A percentile compares a stretch with the other conserved stretches of the same genome.
Evolutionary conservation across 306 rosid species (phyloP).

Genomic region (Malus sylvestris): DNA sequence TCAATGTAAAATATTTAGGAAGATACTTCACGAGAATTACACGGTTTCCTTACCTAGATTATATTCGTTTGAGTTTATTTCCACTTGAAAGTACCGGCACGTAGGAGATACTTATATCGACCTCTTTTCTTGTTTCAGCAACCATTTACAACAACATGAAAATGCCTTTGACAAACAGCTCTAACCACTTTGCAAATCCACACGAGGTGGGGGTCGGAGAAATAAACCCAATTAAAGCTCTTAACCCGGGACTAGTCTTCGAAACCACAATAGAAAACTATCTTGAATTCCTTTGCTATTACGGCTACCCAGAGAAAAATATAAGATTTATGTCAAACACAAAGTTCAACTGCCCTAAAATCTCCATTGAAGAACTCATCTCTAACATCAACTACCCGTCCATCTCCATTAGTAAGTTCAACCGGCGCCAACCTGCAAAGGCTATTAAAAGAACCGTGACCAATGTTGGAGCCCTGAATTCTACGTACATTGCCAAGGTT

Average conservation of each 20-base stretch:
- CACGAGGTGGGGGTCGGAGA: constrained; percentile 90
- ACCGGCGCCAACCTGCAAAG: constrained; percentile 27
- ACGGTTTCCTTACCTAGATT: neutral
- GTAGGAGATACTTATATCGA: neutral
- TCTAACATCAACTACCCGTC: constrained; percentile 84
- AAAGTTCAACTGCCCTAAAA: constrained; percentile 62
- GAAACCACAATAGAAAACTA: constrained; percentile 48
- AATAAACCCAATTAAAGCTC: constrained; percentile 68
- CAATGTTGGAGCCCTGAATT: constrained; percentile 60
- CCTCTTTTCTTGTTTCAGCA: constrained; percentile 44
- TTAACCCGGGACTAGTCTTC: constrained; percentile 78
- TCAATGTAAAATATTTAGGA: neutral
- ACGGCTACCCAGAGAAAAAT: constrained; percentile 53
- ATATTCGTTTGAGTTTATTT: neutral
- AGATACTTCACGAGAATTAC: neutral
- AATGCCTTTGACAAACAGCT: constrained; percentile 63
- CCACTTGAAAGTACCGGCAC: neutral
- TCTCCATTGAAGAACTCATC: constrained; percentile 56
- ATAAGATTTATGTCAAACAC: constrained; percentile 51
- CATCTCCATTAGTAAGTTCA: constrained; percentile 53
- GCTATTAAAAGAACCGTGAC: constrained; percentile 62
- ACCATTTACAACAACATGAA: constrained; percentile 53
- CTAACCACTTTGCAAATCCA: constrained; percentile 48
- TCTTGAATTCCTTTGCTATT: constrained; percentile 69
- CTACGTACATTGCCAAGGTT: constrained; percentile 62